Evolutionary conservation across 257 asterid species (phyloP).

Genomic region (Nicotiana noctiflora): DNA sequence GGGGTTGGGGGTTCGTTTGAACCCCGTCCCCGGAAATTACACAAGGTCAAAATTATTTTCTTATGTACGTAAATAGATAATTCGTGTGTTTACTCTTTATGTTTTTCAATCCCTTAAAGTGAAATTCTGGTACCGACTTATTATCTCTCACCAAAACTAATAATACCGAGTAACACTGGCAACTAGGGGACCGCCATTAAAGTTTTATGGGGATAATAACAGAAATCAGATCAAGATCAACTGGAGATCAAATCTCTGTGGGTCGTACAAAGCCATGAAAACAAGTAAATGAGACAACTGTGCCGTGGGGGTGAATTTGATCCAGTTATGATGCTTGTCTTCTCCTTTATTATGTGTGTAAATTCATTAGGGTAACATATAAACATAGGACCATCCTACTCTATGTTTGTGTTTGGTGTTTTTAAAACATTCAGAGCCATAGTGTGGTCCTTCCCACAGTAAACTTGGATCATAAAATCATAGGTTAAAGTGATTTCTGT

Average conservation of each 20-base stretch:
- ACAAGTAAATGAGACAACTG: neutral
- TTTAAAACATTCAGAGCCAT: neutral
- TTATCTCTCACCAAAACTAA: too few species aligned
- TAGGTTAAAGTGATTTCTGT: neutral
- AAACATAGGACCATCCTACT: conserved; percentile 27
- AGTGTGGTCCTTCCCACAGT: conserved; percentile 27
- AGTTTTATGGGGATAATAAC: neutral
- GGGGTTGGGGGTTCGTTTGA: too few species aligned
- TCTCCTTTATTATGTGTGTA: neutral
- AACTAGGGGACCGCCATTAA: neutral
- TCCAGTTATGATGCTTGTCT: neutral
- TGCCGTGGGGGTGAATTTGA: neutral
- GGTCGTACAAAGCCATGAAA: neutral
- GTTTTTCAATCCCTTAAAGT: neutral
- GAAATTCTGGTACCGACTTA: neutral
- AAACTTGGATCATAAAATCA: neutral
- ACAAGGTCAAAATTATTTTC: neutral
- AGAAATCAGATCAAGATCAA: neutral
- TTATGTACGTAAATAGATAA: neutral
- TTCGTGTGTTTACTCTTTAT: neutral
- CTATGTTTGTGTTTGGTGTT: neutral
- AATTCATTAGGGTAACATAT: conserved; percentile 5
- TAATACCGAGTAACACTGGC: too few species aligned
- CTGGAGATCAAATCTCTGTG: neutral
- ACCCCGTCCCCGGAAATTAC: neutral